Percentiles rank a stretch among this genome's conserved stretches.
Conservation (phyloP, 345 rosid genomes). For the Cardamine resedifolia region DNA sequence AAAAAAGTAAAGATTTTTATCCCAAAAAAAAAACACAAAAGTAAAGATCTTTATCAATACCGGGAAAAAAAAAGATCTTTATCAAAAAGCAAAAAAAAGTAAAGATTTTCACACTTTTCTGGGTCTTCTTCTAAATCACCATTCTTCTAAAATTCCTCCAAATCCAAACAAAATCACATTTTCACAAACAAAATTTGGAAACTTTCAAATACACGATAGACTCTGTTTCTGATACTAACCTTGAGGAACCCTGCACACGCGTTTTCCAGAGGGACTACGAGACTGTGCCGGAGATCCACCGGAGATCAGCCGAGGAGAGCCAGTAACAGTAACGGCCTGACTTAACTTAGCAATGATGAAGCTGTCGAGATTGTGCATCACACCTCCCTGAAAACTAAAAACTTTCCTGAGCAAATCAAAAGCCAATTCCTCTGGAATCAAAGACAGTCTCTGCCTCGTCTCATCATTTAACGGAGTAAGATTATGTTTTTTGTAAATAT, state of each 20-base stretch:
- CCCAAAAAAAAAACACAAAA: too few species aligned
- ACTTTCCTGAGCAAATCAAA: constrained; percentile 28
- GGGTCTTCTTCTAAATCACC: neutral
- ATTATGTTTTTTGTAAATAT: constrained; percentile 42
- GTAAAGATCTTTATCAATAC: too few species aligned
- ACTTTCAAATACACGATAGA: neutral
- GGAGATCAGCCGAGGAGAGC: constrained; percentile 5
- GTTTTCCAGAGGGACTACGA: neutral
- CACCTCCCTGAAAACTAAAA: neutral
- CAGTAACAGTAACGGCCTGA: neutral
- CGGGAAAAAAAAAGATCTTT: too few species aligned
- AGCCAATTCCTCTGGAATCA: constrained; percentile 41
- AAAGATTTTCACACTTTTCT: neutral
- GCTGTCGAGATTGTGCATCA: constrained; percentile 14
- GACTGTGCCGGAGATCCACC: constrained; percentile 17
- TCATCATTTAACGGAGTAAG: constrained; percentile 25
- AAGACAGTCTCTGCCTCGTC: constrained; percentile 40
- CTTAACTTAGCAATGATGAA: neutral
- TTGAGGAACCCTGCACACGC: neutral
- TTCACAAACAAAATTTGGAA: neutral
- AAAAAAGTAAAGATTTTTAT: neutral
- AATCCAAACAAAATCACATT: neutral
- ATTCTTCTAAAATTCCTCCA: neutral
- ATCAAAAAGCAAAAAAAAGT: too few species aligned
- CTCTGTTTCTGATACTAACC: constrained; percentile 23